Base-by-base conservation (phyloP, 768 basidiomycete genomes). In the Neoboletus subvelutipes region DNA sequence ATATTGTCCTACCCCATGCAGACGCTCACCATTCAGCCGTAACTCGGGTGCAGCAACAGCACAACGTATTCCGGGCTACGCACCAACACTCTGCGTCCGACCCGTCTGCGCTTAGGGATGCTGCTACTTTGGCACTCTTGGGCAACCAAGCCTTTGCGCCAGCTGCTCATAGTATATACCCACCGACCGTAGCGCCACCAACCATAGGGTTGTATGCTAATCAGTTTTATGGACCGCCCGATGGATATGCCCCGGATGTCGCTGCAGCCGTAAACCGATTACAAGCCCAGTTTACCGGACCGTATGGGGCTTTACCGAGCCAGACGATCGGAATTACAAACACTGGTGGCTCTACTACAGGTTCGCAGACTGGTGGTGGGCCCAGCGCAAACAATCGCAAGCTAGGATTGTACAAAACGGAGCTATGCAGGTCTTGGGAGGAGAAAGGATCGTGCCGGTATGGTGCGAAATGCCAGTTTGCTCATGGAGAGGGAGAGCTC, bases 311-410 rank as follows among this genome's bases (percentile, higher is more conserved):
- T 50, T 60, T 80, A 13, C 75, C 78, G n/a, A 66, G 55, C 29
- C 85, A 85, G 57, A 73, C 67, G 7, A 69, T 75, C 72, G 55
- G 71, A 64, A 69, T 80, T 40, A 70, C 78, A 17, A 81, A 79
- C 59, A 78, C 80, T 0, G 74, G 76, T 20, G 49, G 64, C 58
- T 64, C 58, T 52, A 61, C 53, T 56, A 1, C 61, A 20, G 64
- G 66, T 39, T 66, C 73, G 20, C 69, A 73, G 39, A 67, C 39
- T 29, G 79, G 79, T 45, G 78, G 76, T 46, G 92, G 92, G 0
- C 92, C 92, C 17, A 93, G 90, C 60, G 89, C 92, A 11, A 94
- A 94, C 75, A 95, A 95, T 69, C 82, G 93, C 64, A 95, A 95
- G 76, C 74, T 94, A 26, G 91, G 90, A 18, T 68, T 95, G 46